phyloP scores from a whole-genome alignment of 345 rosid species.

The Durio zibethinus region DNA sequence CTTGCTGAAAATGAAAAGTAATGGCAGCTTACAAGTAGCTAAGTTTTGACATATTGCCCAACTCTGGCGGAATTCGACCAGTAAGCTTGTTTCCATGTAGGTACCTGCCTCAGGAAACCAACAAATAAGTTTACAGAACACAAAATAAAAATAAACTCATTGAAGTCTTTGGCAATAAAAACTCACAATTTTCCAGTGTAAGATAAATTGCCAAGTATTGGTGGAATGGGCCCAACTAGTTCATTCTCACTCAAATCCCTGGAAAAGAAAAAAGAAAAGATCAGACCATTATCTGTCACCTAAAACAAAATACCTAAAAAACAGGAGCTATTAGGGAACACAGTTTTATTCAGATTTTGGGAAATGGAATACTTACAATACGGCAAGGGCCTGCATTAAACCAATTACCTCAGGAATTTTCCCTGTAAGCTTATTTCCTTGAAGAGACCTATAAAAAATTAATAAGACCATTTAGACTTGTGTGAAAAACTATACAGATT shows the following conservation, averaged over 20 bases:
- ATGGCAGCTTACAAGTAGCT: conserved; percentile 71
- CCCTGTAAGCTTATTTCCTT: conserved; percentile 75
- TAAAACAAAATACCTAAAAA: too few relatives aligned
- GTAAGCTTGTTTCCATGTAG: conserved; percentile 88
- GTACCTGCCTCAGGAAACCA: conserved; percentile 41
- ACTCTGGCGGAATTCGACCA: conserved; percentile 85
- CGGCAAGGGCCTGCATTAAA: conserved; percentile 95
- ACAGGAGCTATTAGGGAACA: background rate
- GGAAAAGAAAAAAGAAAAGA: background rate
- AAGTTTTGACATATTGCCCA: conserved; percentile 90
- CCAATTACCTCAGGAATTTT: conserved; percentile 86
- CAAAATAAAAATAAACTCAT: background rate
- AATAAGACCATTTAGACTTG: background rate
- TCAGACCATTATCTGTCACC: background rate
- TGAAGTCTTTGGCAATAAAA: background rate
- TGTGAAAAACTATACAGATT: background rate
- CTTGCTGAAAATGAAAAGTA: background rate
- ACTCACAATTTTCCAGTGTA: conserved; percentile 90
- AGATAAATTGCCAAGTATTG: conserved; percentile 84
- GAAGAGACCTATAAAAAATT: conserved; percentile 70
- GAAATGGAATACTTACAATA: conserved; percentile 50
- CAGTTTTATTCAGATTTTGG: background rate
- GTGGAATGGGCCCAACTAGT: conserved; percentile 79
- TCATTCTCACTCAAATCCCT: conserved; percentile 93
- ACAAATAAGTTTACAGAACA: background rate